Evolutionary conservation across 495 filamentous ascomycete genomes (phyloP).

Genomic region (Penicillium tannophilum): DNA sequence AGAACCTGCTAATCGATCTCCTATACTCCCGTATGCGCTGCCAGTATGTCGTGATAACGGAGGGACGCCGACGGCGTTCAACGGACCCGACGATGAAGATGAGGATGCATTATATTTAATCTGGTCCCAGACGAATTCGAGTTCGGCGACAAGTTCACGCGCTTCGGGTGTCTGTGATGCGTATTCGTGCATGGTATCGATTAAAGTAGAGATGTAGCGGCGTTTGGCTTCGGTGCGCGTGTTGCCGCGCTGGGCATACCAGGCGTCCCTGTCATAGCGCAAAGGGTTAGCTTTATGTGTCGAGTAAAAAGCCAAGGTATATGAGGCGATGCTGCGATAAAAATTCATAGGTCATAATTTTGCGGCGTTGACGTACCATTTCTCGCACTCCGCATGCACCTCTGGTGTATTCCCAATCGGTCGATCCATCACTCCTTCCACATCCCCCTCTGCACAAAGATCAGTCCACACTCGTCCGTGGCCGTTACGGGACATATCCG

Average conservation of each 20-base stretch:
- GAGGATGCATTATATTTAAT: conserved; percentile 80
- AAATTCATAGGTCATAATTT: background rate
- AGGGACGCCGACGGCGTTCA: conserved; percentile 36
- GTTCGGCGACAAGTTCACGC: conserved; percentile 83
- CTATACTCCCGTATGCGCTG: conserved; percentile 40
- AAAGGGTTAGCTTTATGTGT: background rate
- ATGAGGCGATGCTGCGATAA: background rate
- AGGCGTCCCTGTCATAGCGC: conserved; percentile 68
- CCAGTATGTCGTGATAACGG: conserved; percentile 33
- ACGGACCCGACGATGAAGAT: conserved; percentile 55
- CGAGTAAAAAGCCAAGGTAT: background rate
- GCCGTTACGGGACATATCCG: background rate
- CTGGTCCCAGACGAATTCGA: conserved; percentile 99
- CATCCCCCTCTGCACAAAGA: conserved; percentile 73
- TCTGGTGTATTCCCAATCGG: conserved; percentile 61
- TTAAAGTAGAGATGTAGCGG: conserved; percentile 86
- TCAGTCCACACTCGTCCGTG: conserved; percentile 7
- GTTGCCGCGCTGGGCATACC: conserved; percentile 80
- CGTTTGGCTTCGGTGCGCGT: conserved; percentile 92
- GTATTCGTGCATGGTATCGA: conserved; percentile 95
- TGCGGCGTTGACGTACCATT: conserved; percentile 49
- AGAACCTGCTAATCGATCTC: conserved; percentile 30
- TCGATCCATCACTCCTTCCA: conserved; percentile 86
- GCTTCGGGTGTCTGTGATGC: conserved; percentile 83
- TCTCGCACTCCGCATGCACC: conserved; percentile 58